Evolutionary conservation across 345 rosid genomes (phyloP), one percentile per base, ranked within the genome.

Genomic region (Lagerstroemia speciosa): DNA sequence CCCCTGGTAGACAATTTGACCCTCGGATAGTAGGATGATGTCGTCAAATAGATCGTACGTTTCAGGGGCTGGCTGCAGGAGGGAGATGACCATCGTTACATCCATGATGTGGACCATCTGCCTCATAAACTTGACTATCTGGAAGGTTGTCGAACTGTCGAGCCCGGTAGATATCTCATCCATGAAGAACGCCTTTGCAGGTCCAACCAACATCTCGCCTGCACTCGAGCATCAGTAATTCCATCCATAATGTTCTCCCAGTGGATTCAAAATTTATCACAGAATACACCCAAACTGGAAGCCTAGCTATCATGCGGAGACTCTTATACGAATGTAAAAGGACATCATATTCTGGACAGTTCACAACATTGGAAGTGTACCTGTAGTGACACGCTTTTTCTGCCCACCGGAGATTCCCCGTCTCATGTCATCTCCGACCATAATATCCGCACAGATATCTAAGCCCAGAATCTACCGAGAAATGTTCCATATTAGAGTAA

Each of bases 31-130:
- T 7, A 84, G 72, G 64, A 84, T 76, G 30, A 82, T 68, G 37
- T 84, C 85, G 36, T 84, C 85, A 20, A 84, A 84, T 43, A 82
- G 84, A 16, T 80, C 69, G 17, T 62, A 84, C 6, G 85, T 80
- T 74, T 84, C 88, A 0, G 88, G 85, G 3, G 88, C 78, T n/a
- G 88, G 85, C 40, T 84, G 88, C 50, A 84, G 73, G 68, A 84
- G 84, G 41, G 85, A 78, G 64, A 82, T 76, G 45, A 82, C 71
- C 76, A 77, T 77, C 19, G 81, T 78, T 17, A 74, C 71, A 67
- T 82, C 81, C 78, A 78, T 71, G 64, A 80, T 73, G 73, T 82
- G 88, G 33, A 73, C 85, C 78, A 80, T 75, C 62, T 84, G 82
- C 68, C 79, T 78, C 78, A 84, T 61, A 73, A 72, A 84, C 65